Percentiles rank a stretch among this genome's conserved stretches.
Evolutionary conservation across 2,329 filamentous ascomycete species (phyloP).

Genomic region (Talaromyces albobiverticillius): DNA sequence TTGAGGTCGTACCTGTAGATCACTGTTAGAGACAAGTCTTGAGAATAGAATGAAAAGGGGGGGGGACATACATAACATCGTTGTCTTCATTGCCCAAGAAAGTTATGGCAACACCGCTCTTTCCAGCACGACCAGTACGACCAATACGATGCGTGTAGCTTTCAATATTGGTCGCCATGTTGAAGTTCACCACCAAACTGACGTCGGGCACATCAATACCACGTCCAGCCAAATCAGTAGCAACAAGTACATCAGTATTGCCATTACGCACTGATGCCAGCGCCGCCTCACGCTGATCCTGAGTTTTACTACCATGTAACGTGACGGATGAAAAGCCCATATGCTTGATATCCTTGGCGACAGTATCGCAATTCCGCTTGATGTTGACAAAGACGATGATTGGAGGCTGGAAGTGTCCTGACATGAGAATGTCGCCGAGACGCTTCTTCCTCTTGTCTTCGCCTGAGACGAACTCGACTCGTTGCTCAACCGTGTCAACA

Average conservation of each 20-base stretch:
- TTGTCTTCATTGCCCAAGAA: constrained; percentile 88
- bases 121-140: constrained; percentile 94
- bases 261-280: constrained; percentile 80
- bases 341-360: constrained; percentile 88
- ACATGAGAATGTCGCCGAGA: constrained; percentile 82
- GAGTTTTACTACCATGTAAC: constrained; percentile 91
- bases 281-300: constrained; percentile 94
- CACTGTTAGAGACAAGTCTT: constrained; percentile 17
- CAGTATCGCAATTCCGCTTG: constrained; percentile 96
- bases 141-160: constrained; percentile 95
- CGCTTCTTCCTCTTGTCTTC: constrained; percentile 98
- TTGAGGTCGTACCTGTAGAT: constrained; percentile 69
- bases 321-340: constrained; percentile 91
- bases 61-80: constrained; percentile 68
- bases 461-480: constrained; percentile 83
- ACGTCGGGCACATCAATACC: constrained; percentile 98
- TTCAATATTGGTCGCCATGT: constrained; percentile 93
- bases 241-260: constrained; percentile 81
- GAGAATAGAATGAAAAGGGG: background rate
- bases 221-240: constrained; percentile 90
- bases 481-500: constrained; percentile 95
- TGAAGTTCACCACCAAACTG: constrained; percentile 94
- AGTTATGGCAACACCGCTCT: constrained; percentile 92
- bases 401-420: constrained; percentile 75
- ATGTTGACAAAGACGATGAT: constrained; percentile 99